Evolutionary conservation across 2,329 filamentous ascomycete genomes (phyloP).

Genomic region (Colletotrichum spinosum): DNA sequence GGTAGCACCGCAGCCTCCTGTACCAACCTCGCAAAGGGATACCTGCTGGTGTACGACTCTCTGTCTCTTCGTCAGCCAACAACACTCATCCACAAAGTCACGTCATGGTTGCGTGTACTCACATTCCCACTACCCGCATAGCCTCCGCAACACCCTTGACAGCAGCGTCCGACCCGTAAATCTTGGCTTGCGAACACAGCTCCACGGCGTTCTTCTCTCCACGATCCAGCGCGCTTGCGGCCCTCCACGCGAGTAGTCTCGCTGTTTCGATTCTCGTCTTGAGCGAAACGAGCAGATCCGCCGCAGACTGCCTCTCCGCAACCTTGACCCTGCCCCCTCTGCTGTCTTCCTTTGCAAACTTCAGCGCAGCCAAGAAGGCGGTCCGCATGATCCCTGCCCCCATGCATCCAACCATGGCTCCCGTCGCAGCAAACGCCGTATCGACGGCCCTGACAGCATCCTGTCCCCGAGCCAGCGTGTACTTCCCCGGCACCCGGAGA

Average conservation of each 20-base stretch:
- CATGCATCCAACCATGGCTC: slow-evolving; percentile 66
- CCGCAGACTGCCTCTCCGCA: slow-evolving; percentile 61
- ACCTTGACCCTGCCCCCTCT: slow-evolving; percentile 58
- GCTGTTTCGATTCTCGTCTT: slow-evolving; percentile 64
- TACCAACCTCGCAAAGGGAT: slow-evolving; percentile 1
- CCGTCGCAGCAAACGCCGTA: slow-evolving; percentile 55
- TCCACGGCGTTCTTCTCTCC: slow-evolving; percentile 56
- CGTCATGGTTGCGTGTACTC: slow-evolving; percentile 34
- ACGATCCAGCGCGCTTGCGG: slow-evolving; percentile 55
- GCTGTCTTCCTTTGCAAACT: slow-evolving; percentile 59
- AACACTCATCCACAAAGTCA: no score
- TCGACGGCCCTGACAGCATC: slow-evolving; percentile 56
- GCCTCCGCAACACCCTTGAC: slow-evolving; percentile 61
- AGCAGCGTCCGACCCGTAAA: slow-evolving; percentile 61
- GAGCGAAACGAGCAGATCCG: slow-evolving; percentile 62
- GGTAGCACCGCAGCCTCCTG: slow-evolving; percentile 30
- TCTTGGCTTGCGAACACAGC: slow-evolving; percentile 61
- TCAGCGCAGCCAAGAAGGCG: slow-evolving; percentile 62
- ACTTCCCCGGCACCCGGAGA: slow-evolving; percentile 58
- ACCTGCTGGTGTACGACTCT: slow-evolving; percentile 8
- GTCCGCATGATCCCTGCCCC: slow-evolving; percentile 64
- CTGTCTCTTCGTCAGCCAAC: not conserved
- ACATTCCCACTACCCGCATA: slow-evolving; percentile 65
- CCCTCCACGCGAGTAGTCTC: slow-evolving; percentile 65
- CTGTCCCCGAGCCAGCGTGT: slow-evolving; percentile 57